Evolutionary conservation across 1,139 yeast genomes (phyloP), one percentile per base, ranked within the genome.

Genomic region (Eremothecium cymbalariae): DNA sequence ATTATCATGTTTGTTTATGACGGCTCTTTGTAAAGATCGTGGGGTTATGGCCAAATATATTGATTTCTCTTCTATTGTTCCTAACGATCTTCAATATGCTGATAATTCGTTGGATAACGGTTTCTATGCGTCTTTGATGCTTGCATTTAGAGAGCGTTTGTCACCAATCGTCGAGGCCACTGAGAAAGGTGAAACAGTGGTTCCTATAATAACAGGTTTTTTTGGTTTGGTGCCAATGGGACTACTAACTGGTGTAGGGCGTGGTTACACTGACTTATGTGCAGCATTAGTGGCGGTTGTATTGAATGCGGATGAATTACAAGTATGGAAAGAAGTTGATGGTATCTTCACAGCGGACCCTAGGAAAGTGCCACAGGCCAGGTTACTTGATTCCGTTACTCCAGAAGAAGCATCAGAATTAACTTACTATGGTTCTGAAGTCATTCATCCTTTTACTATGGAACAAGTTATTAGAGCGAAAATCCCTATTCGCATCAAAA

Each of bases 261-360:
- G 98, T 57, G 98, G 98, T 18, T 90, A 90, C 60, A 90, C 98
- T 11, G 98, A 90, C 59, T 66, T 90, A 47, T 90, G 98, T 67
- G 98, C 98, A 12, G 98, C 98, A 1, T 70, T 90, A 53, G 73
- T 86, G 27, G 96, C 98, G 0, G 97, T 90, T 18, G 98, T 96
- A 1, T 62, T 81, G 35, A 75, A 71, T 47, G 97, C 97, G 1
- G 94, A 85, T 32, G 98, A 90, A 61, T 67, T 90, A 38, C 98
- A 90, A 63, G 84, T 90, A 32, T 90, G 98, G 98, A 90, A 90
- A 54, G 98, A 90, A 65, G 98, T 90, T 33, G 98, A 90, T 58
- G 98, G 98, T 48, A 90, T 90, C 29, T 90, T 90, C 65, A 88
- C 98, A 0, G 98, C 98, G 2, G 98, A 90, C 57, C 98, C 98